These are phyloP conservation scores for Ganoderma boninense DNA, from an alignment of 1,284 basidiomycete genomes.

Conservation along the genomic window DNA sequence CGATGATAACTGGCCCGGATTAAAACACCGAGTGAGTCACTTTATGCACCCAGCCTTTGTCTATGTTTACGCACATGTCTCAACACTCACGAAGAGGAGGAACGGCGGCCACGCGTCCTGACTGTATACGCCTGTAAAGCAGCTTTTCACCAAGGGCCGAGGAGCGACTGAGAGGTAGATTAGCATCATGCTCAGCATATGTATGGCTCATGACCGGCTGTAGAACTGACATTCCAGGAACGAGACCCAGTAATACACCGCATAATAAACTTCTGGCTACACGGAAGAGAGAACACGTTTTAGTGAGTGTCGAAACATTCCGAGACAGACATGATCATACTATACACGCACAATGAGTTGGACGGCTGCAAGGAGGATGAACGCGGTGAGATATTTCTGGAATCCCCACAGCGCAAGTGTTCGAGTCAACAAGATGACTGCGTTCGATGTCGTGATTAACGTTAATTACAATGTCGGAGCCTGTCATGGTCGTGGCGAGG, in stretches of 20 bases:
- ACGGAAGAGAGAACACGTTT: not conserved
- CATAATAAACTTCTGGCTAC: not conserved
- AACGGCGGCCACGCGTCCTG: not conserved
- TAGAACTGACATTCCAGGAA: not conserved
- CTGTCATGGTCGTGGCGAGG: not conserved
- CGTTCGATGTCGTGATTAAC: too few species aligned
- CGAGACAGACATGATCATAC: too few species aligned
- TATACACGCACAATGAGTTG: not conserved
- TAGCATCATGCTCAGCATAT: not conserved
- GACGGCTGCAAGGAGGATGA: not conserved
- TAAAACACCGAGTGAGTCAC: not conserved
- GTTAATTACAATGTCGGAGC: not conserved
- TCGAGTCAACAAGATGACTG: not conserved
- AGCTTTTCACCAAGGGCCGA: not conserved
- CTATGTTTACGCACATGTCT: not conserved
- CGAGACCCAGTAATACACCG: not conserved
- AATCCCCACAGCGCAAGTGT: slow-evolving; percentile 2
- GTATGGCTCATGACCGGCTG: too few species aligned
- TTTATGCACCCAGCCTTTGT: not conserved
- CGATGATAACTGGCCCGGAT: not conserved
- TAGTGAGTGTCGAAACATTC: not conserved
- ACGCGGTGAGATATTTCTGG: not conserved
- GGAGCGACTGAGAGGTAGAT: not conserved
- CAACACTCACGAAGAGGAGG: not conserved
- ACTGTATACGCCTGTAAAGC: not conserved